These are phyloP conservation scores for Casuarina cunninghamiana DNA, from an alignment of 306 rosid genomes.

Conservation along the genomic window DNA sequence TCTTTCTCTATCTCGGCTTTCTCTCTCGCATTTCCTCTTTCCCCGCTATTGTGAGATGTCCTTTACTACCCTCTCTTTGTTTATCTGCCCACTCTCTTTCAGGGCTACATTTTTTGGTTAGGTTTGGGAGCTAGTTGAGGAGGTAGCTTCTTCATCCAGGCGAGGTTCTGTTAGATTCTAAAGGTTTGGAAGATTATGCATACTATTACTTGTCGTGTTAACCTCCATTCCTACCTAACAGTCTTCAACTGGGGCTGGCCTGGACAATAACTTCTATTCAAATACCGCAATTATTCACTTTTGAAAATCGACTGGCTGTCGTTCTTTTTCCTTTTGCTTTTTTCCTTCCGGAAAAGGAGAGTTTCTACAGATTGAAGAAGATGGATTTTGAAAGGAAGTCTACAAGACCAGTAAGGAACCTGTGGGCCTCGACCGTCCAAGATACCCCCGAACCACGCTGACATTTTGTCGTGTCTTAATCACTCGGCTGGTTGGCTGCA, in stretches of 20 bases:
- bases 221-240: neutral
- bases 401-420: no score
- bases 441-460: no score
- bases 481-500: no score
- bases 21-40: neutral
- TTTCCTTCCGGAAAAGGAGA: no score
- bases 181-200: neutral
- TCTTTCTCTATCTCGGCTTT: neutral
- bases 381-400: no score
- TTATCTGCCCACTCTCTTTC: neutral
- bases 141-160: neutral
- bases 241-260: neutral
- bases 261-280: neutral
- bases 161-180: no score
- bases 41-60: neutral
- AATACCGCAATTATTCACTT: neutral
- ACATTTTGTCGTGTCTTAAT: no score
- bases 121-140: neutral
- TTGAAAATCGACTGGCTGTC: neutral
- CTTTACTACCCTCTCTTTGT: no score
- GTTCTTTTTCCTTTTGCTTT: no score
- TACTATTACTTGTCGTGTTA: neutral
- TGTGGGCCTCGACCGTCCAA: no score
- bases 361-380: no score
- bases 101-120: neutral